Evolutionary conservation across 2,329 filamentous ascomycete species (phyloP).

Genomic region (Neocucurbitaria cava): DNA sequence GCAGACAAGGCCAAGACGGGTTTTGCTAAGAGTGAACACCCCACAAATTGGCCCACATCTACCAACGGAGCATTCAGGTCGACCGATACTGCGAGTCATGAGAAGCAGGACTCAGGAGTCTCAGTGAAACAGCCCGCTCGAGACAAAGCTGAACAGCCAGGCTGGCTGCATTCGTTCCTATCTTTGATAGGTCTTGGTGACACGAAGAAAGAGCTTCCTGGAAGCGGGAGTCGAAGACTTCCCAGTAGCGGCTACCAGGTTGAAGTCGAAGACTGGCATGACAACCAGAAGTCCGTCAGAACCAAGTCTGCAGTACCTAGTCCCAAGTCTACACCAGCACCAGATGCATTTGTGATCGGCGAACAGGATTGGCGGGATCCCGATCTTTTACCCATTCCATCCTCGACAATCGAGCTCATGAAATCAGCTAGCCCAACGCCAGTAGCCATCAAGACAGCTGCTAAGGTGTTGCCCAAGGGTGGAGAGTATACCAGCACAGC

Average conservation of each 20-base stretch:
- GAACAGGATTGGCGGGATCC: constrained; percentile 87
- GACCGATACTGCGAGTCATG: not conserved
- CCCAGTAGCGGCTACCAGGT: constrained; percentile 77
- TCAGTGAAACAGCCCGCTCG: constrained; percentile 17
- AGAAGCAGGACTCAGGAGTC: not conserved
- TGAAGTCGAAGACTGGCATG: constrained; percentile 72
- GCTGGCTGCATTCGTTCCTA: constrained; percentile 57
- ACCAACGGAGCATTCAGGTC: not conserved
- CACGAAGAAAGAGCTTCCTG: constrained; percentile 12
- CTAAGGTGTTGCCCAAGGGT: constrained; percentile 49
- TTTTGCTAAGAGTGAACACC: constrained; percentile 4
- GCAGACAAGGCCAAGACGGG: not conserved
- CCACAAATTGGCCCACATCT: not conserved
- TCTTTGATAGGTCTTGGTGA: constrained; percentile 52
- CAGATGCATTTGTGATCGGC: constrained; percentile 77
- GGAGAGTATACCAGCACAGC: constrained; percentile 8
- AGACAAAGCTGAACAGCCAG: constrained; percentile 34
- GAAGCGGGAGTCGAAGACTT: constrained; percentile 66
- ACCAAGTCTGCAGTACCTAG: constrained; percentile 22
- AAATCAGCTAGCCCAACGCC: constrained; percentile 2
- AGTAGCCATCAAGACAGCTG: constrained; percentile 52
- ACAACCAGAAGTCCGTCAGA: constrained; percentile 48
- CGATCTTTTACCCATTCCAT: constrained; percentile 65
- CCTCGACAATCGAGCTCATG: constrained; percentile 24
- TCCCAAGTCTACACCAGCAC: constrained; percentile 7